A percentile compares a stretch with the other conserved stretches of the same genome.
Evolutionary conservation across 768 basidiomycete genomes (phyloP).

Genomic region (Psilocybe subaeruginosa): DNA sequence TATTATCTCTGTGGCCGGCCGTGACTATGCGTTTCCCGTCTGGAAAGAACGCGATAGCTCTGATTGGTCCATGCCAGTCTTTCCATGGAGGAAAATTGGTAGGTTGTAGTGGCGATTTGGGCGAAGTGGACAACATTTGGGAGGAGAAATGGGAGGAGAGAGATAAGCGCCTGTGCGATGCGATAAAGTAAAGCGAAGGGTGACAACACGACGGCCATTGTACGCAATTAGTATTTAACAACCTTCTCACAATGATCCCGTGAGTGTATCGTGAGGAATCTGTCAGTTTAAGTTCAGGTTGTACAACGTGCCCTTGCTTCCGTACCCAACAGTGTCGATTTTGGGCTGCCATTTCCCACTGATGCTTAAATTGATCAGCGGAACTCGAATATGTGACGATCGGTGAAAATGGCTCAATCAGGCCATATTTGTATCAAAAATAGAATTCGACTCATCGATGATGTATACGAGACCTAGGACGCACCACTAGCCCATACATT

Average conservation of each 20-base stretch:
- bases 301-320: too few relatives aligned
- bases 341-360: too few relatives aligned
- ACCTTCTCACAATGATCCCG: neutral
- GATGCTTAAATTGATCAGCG: too few relatives aligned
- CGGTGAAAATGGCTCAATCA: too few relatives aligned
- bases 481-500: too few relatives aligned
- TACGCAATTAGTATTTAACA: neutral
- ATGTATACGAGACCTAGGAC: too few relatives aligned
- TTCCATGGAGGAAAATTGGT: neutral
- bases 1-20: constrained; percentile 6
- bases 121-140: neutral
- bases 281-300: neutral
- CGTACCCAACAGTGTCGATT: too few relatives aligned
- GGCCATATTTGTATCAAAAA: too few relatives aligned
- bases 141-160: neutral
- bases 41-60: constrained; percentile 10
- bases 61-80: neutral
- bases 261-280: neutral
- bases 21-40: constrained; percentile 14
- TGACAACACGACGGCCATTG: neutral
- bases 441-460: too few relatives aligned
- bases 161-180: neutral
- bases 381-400: too few relatives aligned
- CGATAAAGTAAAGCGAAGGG: neutral
- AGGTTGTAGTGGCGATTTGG: neutral